Conservation (phyloP, 768 basidiomycete species). For the Strobilomyces confusus region DNA sequence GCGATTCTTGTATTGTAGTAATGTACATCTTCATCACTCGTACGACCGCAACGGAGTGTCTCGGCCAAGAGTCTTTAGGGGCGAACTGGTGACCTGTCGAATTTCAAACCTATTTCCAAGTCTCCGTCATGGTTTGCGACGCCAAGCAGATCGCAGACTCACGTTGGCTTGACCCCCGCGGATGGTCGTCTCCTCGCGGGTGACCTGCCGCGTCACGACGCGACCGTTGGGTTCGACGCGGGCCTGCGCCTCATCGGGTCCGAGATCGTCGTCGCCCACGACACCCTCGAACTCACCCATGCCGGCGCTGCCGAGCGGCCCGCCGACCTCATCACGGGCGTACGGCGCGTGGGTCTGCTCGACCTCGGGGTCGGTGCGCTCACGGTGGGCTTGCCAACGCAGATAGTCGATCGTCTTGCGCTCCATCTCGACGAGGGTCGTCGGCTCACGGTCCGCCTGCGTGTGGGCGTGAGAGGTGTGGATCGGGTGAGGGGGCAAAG, state of each 20-base stretch:
- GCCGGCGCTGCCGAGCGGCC: slow-evolving; percentile 26
- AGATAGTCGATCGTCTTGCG: slow-evolving; percentile 20
- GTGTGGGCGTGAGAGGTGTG: background rate
- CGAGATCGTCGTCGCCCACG: slow-evolving; percentile 28
- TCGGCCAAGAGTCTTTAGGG: background rate
- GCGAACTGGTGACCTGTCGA: background rate
- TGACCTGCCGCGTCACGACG: slow-evolving; percentile 16
- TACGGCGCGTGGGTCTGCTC: slow-evolving; percentile 26
- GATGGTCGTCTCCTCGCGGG: slow-evolving; percentile 8
- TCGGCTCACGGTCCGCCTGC: slow-evolving; percentile 26
- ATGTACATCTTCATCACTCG: background rate
- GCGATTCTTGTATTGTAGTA: background rate
- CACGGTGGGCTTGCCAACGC: slow-evolving; percentile 2
- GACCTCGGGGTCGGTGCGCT: slow-evolving; percentile 11
- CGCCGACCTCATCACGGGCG: slow-evolving; percentile 25
- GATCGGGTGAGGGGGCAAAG: background rate
- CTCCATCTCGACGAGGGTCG: slow-evolving; percentile 18
- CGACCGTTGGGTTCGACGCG: slow-evolving; percentile 25
- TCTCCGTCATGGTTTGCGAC: background rate
- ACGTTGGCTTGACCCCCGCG: slow-evolving; percentile 15
- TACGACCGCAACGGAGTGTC: background rate
- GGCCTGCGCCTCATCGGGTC: slow-evolving; percentile 16
- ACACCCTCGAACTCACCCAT: slow-evolving; percentile 31
- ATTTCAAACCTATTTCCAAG: background rate
- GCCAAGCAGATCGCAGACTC: background rate